phyloP scores from a whole-genome alignment of 805 yeast species.

The Torulaspora quercuum region DNA sequence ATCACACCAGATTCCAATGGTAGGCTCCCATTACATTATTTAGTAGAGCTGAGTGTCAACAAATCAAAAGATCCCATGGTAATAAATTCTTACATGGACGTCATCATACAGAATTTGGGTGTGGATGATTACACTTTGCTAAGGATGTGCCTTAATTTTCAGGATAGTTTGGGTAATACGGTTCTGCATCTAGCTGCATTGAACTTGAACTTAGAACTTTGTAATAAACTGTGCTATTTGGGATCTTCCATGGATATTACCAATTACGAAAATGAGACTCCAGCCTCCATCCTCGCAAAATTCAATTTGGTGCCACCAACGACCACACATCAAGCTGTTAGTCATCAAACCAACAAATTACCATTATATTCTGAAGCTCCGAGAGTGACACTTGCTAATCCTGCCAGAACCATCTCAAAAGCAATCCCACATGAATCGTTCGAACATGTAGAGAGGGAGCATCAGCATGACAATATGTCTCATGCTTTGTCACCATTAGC shows the following conservation, averaged over 20 bases:
- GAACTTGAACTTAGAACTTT: slow-evolving; percentile 34
- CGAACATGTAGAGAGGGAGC: background rate
- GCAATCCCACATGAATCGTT: slow-evolving; percentile 1
- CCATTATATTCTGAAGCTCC: slow-evolving; percentile 7
- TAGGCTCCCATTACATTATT: slow-evolving; percentile 69
- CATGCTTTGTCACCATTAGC: no score
- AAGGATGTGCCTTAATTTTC: slow-evolving; percentile 63
- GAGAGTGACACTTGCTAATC: slow-evolving; percentile 7
- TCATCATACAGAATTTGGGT: slow-evolving; percentile 44
- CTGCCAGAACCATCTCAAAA: slow-evolving; percentile 8
- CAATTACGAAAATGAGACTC: slow-evolving; percentile 33
- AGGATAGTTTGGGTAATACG: slow-evolving; percentile 80
- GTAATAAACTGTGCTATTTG: slow-evolving; percentile 31
- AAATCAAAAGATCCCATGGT: slow-evolving; percentile 46
- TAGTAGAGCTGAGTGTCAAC: slow-evolving; percentile 52
- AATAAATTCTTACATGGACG: slow-evolving; percentile 54
- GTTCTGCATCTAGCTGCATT: slow-evolving; percentile 71
- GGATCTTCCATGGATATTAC: slow-evolving; percentile 34
- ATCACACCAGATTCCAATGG: slow-evolving; percentile 70
- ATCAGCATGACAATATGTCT: no score
- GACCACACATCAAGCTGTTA: slow-evolving; percentile 4
- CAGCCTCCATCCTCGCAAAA: slow-evolving; percentile 30
- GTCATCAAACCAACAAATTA: slow-evolving; percentile 7
- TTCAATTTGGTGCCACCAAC: slow-evolving; percentile 30
- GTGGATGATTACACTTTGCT: slow-evolving; percentile 44